phyloP scores from a whole-genome alignment of 2,329 filamentous ascomycete genomes.

The Neopestalotiopsis sp. region DNA sequence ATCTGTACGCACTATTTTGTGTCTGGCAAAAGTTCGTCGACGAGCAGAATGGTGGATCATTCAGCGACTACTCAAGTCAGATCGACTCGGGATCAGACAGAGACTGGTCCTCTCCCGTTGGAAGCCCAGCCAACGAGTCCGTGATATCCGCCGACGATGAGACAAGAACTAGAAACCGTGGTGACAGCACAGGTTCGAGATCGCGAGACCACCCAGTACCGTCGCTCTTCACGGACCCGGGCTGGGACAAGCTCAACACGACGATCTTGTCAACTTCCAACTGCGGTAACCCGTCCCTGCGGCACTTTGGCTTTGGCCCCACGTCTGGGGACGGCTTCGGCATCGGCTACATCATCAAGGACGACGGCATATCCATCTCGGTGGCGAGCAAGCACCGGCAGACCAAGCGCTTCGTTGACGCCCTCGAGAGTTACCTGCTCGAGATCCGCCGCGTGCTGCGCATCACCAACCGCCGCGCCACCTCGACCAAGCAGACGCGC shows the following conservation, averaged over 20 bases:
- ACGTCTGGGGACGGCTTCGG: constrained; percentile 94
- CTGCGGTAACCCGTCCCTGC: constrained; percentile 92
- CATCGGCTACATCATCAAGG: constrained; percentile 99
- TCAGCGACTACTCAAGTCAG: constrained; percentile 69
- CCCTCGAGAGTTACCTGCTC: constrained; percentile 86
- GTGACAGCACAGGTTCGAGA: constrained; percentile 61
- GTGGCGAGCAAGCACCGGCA: constrained; percentile 93
- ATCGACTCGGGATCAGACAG: constrained; percentile 53
- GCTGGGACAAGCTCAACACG: constrained; percentile 95
- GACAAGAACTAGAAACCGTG: constrained; percentile 47
- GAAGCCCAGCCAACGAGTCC: constrained; percentile 61
- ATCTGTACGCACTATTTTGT: constrained; percentile 92
- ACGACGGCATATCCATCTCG: constrained; percentile 88
- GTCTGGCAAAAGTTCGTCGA: constrained; percentile 93
- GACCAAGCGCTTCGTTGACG: constrained; percentile 87
- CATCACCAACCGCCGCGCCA: constrained; percentile 61
- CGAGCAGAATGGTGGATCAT: constrained; percentile 63
- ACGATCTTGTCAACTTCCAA: constrained; percentile 98
- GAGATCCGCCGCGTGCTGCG: constrained; percentile 87
- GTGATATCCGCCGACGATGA: constrained; percentile 48
- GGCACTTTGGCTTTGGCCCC: constrained; percentile 96
- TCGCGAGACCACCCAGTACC: constrained; percentile 63
- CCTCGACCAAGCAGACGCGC: constrained; percentile 50
- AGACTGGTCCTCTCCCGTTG: constrained; percentile 50
- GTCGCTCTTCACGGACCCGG: constrained; percentile 81